Percentiles rank a stretch among this genome's conserved stretches.
Evolutionary conservation across 2,329 filamentous ascomycete genomes (phyloP).

Genomic region (Thermoascus crustaceus): DNA sequence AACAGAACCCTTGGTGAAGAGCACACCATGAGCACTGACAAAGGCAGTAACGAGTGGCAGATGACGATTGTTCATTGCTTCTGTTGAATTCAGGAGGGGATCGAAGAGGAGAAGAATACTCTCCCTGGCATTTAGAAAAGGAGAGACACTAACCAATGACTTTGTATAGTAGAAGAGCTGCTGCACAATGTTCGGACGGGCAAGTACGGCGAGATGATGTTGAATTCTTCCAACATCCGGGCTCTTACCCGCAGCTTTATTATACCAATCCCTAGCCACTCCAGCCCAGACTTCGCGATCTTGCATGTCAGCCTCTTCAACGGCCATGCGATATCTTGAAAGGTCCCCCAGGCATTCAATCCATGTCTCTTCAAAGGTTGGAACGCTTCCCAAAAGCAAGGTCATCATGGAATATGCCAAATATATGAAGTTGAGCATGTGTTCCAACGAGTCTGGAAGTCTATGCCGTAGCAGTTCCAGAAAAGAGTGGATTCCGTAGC

Average conservation of each 20-base stretch:
- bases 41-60: constrained; percentile 40
- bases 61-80: constrained; percentile 19
- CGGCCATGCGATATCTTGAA: constrained; percentile 79
- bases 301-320: constrained; percentile 70
- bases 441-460: constrained; percentile 68
- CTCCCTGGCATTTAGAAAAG: constrained; percentile 49
- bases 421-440: constrained; percentile 88
- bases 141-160: constrained; percentile 47
- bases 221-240: constrained; percentile 73
- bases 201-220: constrained; percentile 70
- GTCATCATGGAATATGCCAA: constrained; percentile 86
- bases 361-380: constrained; percentile 79
- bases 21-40: constrained; percentile 46
- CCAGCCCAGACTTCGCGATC: constrained; percentile 75
- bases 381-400: constrained; percentile 74
- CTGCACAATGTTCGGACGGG: constrained; percentile 49
- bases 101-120: constrained; percentile 49
- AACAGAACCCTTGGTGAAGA: constrained; percentile 34
- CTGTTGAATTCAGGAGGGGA: constrained; percentile 38
- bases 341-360: constrained; percentile 87
- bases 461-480: constrained; percentile 67
- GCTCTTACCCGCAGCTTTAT: constrained; percentile 66
- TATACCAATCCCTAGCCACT: constrained; percentile 77
- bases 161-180: constrained; percentile 54
- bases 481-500: constrained; percentile 81